Evolutionary conservation across 2,329 filamentous ascomycete species (phyloP), one percentile per base, ranked within the genome.

Genomic region (Cordyceps cateniannulata): DNA sequence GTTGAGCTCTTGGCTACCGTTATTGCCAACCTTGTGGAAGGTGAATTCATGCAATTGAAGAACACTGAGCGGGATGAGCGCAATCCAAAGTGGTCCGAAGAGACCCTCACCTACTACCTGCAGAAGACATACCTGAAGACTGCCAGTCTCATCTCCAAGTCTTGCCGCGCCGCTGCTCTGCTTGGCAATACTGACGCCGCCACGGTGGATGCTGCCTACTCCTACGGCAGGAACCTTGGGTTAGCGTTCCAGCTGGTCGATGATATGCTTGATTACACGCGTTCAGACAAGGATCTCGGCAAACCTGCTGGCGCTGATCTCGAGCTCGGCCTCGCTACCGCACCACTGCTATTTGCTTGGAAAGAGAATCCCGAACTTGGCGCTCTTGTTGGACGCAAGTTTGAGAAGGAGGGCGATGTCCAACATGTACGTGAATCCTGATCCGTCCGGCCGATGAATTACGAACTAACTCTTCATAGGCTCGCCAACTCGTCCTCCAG

Each of bases 1-100:
- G 91, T 92, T 9, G 95, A 99, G 77, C 83, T 99, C 8, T 79
- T 99, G 32, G 92, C 95, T 4, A 98, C 93, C 1, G 95, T 98
- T 47, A 98, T 99, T 67, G 93, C 95, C 49, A 99, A 99, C 73
- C 80, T 99, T 27, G 93, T 99, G 22, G 95, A 99, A 77, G 95
- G 95, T 70, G 95, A 99, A 76, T 98, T 99, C 79, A 99, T 99
- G 95, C 95, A 99, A 79, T 80, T 99, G 68, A 96, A 96, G 78
- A 99, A 99, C 75, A 98, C 95, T 1, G 90, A 90, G 50, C 82
- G 85, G 65, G 93, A 97, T 72, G 93, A 98, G 79, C 81, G 84
- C 65, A 87, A 90, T 66, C 93, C 93, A 1, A 78, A 82, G 10
- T 98, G 90, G 84, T 95, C 89, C 1, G 91, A 97, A 69, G 90